Evolutionary conservation across 768 basidiomycete genomes (phyloP).

Genomic region (Amanita rimosa): DNA sequence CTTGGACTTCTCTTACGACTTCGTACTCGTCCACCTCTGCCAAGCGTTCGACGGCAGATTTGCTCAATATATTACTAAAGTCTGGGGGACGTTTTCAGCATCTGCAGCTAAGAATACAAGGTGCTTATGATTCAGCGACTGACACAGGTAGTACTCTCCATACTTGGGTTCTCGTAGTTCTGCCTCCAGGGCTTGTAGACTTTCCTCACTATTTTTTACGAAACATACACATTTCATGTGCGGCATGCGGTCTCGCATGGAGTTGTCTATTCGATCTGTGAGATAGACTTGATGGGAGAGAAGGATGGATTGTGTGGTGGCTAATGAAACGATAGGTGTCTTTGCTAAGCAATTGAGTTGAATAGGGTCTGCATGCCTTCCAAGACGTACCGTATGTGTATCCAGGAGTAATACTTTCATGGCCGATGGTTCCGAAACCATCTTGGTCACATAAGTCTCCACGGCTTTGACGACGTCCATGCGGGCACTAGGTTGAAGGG

Average conservation of each 20-base stretch:
- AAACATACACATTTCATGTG: conserved; percentile 98
- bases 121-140: conserved; percentile 60
- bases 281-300: conserved; percentile 95
- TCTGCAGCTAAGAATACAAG: conserved; percentile 11
- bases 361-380: background rate
- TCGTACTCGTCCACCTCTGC: conserved; percentile 95
- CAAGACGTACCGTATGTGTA: conserved; percentile 68
- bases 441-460: conserved; percentile 84
- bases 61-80: conserved; percentile 90
- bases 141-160: conserved; percentile 98
- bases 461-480: conserved; percentile 98
- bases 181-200: conserved; percentile 69
- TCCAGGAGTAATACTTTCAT: conserved; percentile 98
- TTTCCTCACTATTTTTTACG: conserved; percentile 71
- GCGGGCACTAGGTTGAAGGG: background rate
- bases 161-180: conserved; percentile 90
- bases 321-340: conserved; percentile 94
- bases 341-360: conserved; percentile 15
- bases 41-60: conserved; percentile 82
- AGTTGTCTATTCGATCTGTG: conserved; percentile 96
- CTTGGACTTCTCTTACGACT: conserved; percentile 95
- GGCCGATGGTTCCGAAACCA: conserved; percentile 72
- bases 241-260: conserved; percentile 79
- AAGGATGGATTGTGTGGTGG: conserved; percentile 87
- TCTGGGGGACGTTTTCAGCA: conserved; percentile 38